Evolutionary conservation across 257 asterid genomes (phyloP), one percentile per base, ranked within the genome.

Genomic region (Haberlea rhodopensis): DNA sequence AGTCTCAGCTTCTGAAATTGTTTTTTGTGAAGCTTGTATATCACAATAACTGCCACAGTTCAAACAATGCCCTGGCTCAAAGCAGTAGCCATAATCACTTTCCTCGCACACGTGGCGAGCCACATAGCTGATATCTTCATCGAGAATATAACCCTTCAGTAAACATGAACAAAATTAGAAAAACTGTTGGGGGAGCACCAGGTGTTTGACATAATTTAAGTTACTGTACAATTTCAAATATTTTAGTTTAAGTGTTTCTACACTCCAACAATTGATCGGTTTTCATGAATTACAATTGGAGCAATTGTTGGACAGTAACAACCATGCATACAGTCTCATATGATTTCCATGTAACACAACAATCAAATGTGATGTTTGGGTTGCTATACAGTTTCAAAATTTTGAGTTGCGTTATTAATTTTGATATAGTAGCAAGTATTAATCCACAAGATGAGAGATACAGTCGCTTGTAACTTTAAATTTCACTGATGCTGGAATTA

Each of bases 31-130:
- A 73, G 81, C 80, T 80, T 80, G 85, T 56, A 84, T 63, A 84
- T 89, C 87, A 73, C 79, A 52, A 63, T 66, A 69, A 19, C 83
- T 81, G 57, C 81, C 82, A 74, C 99, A 92, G 54, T 67, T 70
- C 76, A 82, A 74, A 73, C 99, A 92, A 73, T 49, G 60, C 27
- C 81, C 90, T 25, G 91, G 86, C 65, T 79, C 78, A 68, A 78
- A 67, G 69, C 67, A 62, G 73, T 48, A 54, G 52, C 31, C 31
- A 26, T 58, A 48, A 71, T 72, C 71, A 60, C 64, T 77, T 58
- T 77, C 75, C 79, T 72, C 78, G 73, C 76, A 60, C 69, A 85
- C 29, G 23, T 20, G 60, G 67, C 24, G 40, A 61, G 92, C 89
- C 55, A 78, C 83, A 66, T 40, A 61, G 55, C 45, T 29, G 25